Evolutionary conservation across 2,329 filamentous ascomycete genomes (phyloP).

Genomic region (Colletotrichum godetiae): DNA sequence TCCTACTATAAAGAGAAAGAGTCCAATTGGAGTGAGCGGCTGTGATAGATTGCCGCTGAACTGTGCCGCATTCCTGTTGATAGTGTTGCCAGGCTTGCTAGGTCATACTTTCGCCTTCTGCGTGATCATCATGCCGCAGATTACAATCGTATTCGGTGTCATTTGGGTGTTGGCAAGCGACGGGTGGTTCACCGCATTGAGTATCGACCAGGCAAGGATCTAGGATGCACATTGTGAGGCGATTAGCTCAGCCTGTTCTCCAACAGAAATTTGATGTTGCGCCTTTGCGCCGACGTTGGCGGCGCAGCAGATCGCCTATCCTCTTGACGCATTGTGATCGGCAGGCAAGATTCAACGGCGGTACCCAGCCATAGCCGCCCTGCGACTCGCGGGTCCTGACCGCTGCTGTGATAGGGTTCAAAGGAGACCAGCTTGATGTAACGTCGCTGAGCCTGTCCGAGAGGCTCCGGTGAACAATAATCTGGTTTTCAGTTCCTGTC

Average conservation of each 20-base stretch:
- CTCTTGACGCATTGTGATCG: slow-evolving; percentile 23
- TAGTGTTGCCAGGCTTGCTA: background rate
- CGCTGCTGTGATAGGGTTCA: background rate
- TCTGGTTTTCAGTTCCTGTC: background rate
- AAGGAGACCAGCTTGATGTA: background rate
- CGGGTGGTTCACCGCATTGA: background rate
- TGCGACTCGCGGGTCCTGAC: background rate
- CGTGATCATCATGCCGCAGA: slow-evolving; percentile 13
- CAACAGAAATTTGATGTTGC: background rate
- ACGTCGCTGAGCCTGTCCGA: background rate
- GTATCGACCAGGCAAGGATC: slow-evolving; percentile 7
- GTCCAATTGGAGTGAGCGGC: slow-evolving; percentile 8
- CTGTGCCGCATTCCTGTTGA: slow-evolving; percentile 8
- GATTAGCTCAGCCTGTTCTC: background rate
- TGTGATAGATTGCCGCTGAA: background rate
- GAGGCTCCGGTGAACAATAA: background rate
- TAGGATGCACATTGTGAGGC: background rate
- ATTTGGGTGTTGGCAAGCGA: background rate
- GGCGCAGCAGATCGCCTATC: background rate
- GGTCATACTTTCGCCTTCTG: background rate
- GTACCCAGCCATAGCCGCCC: slow-evolving; percentile 5
- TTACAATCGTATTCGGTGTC: background rate
- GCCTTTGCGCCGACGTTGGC: background rate
- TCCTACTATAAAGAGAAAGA: slow-evolving; percentile 18
- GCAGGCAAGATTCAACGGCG: background rate